phyloP scores from a whole-genome alignment of 75 land plant genomes.

The Chamaecyparis obtusa region DNA sequence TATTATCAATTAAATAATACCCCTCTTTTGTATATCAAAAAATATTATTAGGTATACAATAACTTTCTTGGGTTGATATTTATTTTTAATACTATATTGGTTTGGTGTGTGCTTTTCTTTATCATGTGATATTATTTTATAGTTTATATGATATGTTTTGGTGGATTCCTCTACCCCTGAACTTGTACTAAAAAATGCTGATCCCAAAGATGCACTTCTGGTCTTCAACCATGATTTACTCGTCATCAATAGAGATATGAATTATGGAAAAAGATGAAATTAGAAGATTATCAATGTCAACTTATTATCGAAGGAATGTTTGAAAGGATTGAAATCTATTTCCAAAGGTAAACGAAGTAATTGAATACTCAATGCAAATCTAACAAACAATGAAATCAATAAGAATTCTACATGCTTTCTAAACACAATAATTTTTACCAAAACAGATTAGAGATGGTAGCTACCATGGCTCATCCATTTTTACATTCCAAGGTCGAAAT shows the following conservation, averaged over 20 bases:
- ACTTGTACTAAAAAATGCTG: background rate
- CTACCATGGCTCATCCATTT: background rate
- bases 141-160: background rate
- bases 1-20: too few relatives aligned
- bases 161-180: background rate
- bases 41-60: too few relatives aligned
- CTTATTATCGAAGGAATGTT: background rate
- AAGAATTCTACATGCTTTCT: background rate
- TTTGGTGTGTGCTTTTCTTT: too few relatives aligned
- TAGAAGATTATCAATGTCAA: background rate
- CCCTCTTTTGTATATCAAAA: too few relatives aligned
- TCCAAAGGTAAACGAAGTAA: background rate
- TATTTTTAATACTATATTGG: too few relatives aligned
- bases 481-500: background rate
- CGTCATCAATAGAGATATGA: background rate
- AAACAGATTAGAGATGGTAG: background rate
- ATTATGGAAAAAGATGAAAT: background rate
- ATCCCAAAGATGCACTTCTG: background rate
- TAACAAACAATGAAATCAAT: background rate
- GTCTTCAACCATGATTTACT: background rate
- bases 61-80: too few relatives aligned
- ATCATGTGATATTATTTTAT: background rate
- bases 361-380: background rate
- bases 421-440: background rate
- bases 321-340: too few relatives aligned